Base-by-base conservation (phyloP, 768 basidiomycete genomes). In the Hygrophoropsis aurantiaca region DNA sequence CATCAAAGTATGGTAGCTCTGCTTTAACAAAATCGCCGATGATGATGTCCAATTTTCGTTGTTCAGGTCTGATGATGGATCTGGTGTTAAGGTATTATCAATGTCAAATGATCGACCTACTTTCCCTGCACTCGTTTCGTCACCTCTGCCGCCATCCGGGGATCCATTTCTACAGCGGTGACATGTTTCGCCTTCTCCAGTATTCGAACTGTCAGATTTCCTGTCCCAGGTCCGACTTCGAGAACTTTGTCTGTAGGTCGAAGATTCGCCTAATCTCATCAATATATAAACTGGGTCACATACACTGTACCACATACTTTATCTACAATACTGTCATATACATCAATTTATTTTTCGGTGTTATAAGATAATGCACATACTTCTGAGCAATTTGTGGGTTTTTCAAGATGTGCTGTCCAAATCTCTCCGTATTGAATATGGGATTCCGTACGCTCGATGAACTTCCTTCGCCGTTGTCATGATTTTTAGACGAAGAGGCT, bases 21-120 rank as follows among this genome's bases (percentile, higher is more conserved):
- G 89, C 91, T 69, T 98, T 98, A 61, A 97, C 90, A 62, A 98
- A 97, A 68, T 99, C 97, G 40, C 95, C 97, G 49, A 99, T 88
- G 57, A 97, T 83, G 52, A 98, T 85, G 54, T 97, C 90, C 1
- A 99, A 82, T 61, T 95, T 95, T 55, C 88, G 82, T 67, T 97
- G 95, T 61, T 94, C 93, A 3, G 97, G 93, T 62, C 94, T 99
- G 58, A 2, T 8, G 40, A 24, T 0, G 11, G 11, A 33, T 23
- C 5, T n/a, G 23, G 50, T 43, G 21, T 11, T 24, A 23, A 26
- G 36, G 8, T 11, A 23, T 19, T 16, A 40, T 24, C 43, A 6
- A 1, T 26, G 30, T 26, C 11, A 33, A 40, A 11, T 40, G 21
- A 45, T 37, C 10, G 21, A 85, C 94, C 71, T 68, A 97, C 95